phyloP scores from a whole-genome alignment of 1,284 basidiomycete species.

The Leccinum griseonigrum region DNA sequence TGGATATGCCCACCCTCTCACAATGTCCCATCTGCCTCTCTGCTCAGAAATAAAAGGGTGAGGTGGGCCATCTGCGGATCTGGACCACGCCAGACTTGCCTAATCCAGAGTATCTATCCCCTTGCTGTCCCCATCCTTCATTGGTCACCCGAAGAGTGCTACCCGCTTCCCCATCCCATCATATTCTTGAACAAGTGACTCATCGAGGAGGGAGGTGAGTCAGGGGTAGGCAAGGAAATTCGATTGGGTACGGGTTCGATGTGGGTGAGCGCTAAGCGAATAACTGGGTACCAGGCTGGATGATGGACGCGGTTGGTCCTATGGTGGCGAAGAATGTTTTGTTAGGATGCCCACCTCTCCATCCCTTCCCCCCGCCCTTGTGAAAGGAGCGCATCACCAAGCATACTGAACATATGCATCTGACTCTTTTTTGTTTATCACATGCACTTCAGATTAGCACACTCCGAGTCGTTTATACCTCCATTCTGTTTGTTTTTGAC shows the following conservation, averaged over 20 bases:
- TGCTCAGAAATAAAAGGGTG: conserved; percentile 42
- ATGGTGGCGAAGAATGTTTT: conserved; percentile 72
- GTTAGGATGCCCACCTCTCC: conserved; percentile 37
- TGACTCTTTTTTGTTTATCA: conserved; percentile 31
- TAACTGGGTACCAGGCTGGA: conserved; percentile 61
- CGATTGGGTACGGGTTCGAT: conserved; percentile 70
- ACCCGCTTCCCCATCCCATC: conserved; percentile 55
- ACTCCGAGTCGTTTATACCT: conserved; percentile 23
- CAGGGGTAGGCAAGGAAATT: conserved; percentile 50
- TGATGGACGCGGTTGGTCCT: conserved; percentile 71
- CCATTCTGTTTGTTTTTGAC: conserved; percentile 18
- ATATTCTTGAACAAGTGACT: conserved; percentile 43
- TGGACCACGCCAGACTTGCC: conserved; percentile 71
- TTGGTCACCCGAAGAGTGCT: conserved; percentile 61
- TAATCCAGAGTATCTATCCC: conserved; percentile 62
- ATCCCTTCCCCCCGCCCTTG: neutral
- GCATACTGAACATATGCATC: conserved; percentile 36
- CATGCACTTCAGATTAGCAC: conserved; percentile 19
- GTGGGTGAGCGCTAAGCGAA: conserved; percentile 57
- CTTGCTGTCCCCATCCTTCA: conserved; percentile 60
- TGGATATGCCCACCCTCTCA: conserved; percentile 65
- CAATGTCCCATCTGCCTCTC: conserved; percentile 40
- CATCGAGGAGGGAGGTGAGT: conserved; percentile 61
- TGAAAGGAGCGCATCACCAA: conserved; percentile 12
- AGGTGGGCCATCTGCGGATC: conserved; percentile 56